phyloP scores from a whole-genome alignment of 805 yeast species.

The Tetrapisispora namnaoensis region DNA sequence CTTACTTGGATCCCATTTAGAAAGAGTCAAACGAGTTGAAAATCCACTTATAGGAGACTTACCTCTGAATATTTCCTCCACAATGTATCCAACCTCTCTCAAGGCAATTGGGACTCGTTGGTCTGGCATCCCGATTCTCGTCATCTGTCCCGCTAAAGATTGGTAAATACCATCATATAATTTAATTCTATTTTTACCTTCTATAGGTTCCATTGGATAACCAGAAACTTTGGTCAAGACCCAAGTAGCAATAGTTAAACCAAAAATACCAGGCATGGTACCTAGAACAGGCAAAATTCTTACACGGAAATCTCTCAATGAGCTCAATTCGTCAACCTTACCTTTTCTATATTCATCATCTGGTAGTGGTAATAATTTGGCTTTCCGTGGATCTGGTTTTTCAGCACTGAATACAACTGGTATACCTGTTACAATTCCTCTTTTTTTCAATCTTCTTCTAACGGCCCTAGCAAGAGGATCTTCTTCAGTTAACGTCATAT shows the following conservation, averaged over 20 bases:
- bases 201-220: constrained; percentile 83
- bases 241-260: constrained; percentile 79
- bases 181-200: constrained; percentile 80
- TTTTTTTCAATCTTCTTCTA: constrained; percentile 69
- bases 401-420: constrained; percentile 90
- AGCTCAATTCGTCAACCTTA: constrained; percentile 76
- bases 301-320: constrained; percentile 82
- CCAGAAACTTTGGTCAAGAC: constrained; percentile 72
- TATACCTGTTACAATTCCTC: constrained; percentile 66
- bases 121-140: constrained; percentile 61
- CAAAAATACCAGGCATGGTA: constrained; percentile 95
- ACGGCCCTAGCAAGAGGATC: constrained; percentile 87
- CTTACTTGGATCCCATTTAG: constrained; percentile 71
- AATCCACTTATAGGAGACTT: constrained; percentile 80
- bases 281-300: constrained; percentile 93
- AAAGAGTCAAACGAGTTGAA: constrained; percentile 67
- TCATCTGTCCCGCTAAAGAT: constrained; percentile 77
- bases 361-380: constrained; percentile 73
- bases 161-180: constrained; percentile 76
- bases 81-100: constrained; percentile 66
- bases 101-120: constrained; percentile 68
- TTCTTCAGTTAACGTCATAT: constrained; percentile 82
- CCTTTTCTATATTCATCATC: constrained; percentile 54
- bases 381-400: constrained; percentile 93
- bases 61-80: constrained; percentile 90